Evolutionary conservation across 1,139 yeast species (phyloP).

Genomic region (Barnettozyma hawaiiensis): DNA sequence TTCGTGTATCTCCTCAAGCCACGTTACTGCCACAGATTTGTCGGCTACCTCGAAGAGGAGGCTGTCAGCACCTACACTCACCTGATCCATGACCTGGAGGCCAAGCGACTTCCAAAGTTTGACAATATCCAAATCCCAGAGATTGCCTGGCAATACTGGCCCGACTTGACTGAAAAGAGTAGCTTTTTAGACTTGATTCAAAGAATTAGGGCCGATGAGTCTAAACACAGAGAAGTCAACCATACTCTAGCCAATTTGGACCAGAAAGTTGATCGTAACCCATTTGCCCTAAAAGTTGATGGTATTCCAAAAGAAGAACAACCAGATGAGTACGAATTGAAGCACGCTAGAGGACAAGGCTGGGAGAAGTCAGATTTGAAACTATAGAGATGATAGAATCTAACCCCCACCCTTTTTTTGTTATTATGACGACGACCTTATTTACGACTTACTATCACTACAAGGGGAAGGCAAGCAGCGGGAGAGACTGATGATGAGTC

Average conservation of each 20-base stretch:
- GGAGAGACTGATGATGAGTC: too few relatives aligned
- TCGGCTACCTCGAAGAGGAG: constrained; percentile 75
- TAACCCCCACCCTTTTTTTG: too few relatives aligned
- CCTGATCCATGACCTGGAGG: constrained; percentile 48
- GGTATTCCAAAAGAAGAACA: constrained; percentile 20
- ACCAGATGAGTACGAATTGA: constrained; percentile 53
- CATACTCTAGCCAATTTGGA: constrained; percentile 50
- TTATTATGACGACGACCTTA: neutral
- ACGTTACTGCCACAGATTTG: constrained; percentile 66
- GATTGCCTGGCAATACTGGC: constrained; percentile 61
- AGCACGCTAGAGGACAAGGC: constrained; percentile 38
- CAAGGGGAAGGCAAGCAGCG: too few relatives aligned
- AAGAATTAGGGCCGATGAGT: constrained; percentile 41
- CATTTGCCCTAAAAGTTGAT: constrained; percentile 50
- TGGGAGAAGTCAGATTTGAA: constrained; percentile 56
- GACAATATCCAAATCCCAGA: constrained; percentile 43
- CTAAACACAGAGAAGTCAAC: constrained; percentile 48
- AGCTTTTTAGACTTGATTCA: constrained; percentile 55
- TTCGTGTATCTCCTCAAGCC: constrained; percentile 56
- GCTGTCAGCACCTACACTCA: constrained; percentile 71
- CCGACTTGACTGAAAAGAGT: constrained; percentile 42
- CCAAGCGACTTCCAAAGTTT: constrained; percentile 47
- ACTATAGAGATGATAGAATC: constrained; percentile 2
- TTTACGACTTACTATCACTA: too few relatives aligned
- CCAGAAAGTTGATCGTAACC: constrained; percentile 52